A percentile compares a stretch with the other conserved stretches of the same genome.
Conservation (phyloP, 257 asterid species). For the Solanum etuberosum region DNA sequence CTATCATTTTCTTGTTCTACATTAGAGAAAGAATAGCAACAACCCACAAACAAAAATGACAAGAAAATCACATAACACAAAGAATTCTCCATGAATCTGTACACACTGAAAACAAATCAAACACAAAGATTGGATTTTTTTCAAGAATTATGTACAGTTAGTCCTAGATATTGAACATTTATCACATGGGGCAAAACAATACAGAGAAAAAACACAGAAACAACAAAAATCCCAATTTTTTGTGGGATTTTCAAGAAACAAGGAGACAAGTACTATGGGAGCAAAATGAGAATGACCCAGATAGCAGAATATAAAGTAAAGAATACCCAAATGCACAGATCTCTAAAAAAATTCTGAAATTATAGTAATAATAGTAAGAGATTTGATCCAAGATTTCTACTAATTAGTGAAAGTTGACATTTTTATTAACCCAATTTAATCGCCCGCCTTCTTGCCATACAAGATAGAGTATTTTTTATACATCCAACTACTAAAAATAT, state of each 20-base stretch:
- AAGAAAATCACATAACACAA: background rate
- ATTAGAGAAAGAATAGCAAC: constrained; percentile 25
- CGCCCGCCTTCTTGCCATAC: background rate
- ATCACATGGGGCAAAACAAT: background rate
- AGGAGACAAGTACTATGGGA: background rate
- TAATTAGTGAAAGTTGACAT: background rate
- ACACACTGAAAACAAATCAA: background rate
- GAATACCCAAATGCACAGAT: background rate
- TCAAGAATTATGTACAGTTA: background rate
- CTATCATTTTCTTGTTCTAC: constrained; percentile 71
- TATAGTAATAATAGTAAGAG: background rate
- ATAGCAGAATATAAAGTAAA: background rate
- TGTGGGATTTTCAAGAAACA: background rate
- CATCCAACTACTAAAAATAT: background rate
- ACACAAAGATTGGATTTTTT: background rate
- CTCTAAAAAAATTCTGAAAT: background rate
- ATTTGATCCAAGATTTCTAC: background rate
- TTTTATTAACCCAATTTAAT: background rate
- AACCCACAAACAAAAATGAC: constrained; percentile 25
- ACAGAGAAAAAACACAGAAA: background rate
- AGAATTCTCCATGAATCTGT: constrained; percentile 7
- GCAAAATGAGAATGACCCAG: background rate
- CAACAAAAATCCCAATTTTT: background rate
- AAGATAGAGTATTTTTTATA: background rate
- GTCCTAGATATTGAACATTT: background rate